Conservation (phyloP, 202 grass and related monocot genomes). For the Panicum virgatum region DNA sequence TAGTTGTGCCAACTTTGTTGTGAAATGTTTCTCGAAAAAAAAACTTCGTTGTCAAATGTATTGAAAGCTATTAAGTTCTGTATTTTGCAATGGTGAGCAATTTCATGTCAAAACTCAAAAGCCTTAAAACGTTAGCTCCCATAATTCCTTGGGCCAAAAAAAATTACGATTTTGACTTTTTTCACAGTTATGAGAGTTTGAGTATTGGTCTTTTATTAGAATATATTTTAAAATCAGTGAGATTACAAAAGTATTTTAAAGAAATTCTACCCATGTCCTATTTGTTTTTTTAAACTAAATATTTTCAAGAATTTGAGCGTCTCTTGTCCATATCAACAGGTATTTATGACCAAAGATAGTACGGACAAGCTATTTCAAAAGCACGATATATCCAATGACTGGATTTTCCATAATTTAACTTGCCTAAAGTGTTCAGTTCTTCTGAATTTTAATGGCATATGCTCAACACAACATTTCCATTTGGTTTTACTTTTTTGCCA, state of each 20-base stretch:
- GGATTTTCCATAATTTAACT: background rate
- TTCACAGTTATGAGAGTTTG: too few relatives aligned
- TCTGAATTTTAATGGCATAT: background rate
- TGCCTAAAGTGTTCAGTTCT: background rate
- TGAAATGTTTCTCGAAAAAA: background rate
- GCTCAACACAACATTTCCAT: background rate
- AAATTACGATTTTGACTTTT: too few relatives aligned
- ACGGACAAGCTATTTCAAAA: background rate
- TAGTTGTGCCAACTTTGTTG: background rate
- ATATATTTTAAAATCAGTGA: too few relatives aligned
- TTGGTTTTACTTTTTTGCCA: background rate
- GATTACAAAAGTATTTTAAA: background rate
- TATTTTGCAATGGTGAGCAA: too few relatives aligned
- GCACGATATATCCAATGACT: background rate
- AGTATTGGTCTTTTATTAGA: too few relatives aligned
- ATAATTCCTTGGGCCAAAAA: too few relatives aligned
- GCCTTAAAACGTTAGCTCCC: too few relatives aligned
- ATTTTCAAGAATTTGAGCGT: background rate
- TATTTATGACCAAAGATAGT: background rate
- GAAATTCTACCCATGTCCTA: background rate
- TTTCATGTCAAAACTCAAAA: too few relatives aligned
- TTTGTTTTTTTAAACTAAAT: background rate
- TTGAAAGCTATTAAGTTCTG: too few relatives aligned
- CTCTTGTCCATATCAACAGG: background rate
- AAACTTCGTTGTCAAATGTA: too few relatives aligned